These are phyloP conservation scores for Xylariaceae sp. DNA, from an alignment of 2,329 filamentous ascomycete genomes.

Conservation along the genomic window DNA sequence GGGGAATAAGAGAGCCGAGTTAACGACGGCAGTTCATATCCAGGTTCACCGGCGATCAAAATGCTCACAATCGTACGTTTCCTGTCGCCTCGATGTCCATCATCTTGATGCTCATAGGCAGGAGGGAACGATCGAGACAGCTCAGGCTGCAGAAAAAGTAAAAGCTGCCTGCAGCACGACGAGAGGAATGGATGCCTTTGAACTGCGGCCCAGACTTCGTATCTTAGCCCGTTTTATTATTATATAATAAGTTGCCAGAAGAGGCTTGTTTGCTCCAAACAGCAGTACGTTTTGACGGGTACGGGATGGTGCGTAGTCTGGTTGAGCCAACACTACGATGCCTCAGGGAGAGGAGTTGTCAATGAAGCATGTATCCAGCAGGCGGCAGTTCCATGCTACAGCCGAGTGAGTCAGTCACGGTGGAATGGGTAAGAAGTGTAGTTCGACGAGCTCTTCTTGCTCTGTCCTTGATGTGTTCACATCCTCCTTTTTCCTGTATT, in stretches of 20 bases:
- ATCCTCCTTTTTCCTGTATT: no score
- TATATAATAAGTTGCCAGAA: not conserved
- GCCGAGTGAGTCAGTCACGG: no score
- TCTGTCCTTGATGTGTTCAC: no score
- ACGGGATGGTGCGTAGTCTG: not conserved
- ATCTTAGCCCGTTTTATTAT: no score
- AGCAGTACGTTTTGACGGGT: not conserved
- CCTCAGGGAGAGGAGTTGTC: not conserved
- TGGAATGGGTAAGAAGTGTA: no score
- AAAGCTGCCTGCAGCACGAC: not conserved
- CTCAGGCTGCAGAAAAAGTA: not conserved
- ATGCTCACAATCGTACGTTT: not conserved
- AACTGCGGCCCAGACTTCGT: not conserved
- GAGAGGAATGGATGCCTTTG: not conserved
- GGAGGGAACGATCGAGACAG: not conserved
- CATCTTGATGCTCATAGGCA: not conserved
- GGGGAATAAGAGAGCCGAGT: not conserved
- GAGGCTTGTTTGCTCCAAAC: not conserved
- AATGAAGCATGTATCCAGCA: not conserved
- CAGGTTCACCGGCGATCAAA: not conserved
- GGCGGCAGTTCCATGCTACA: not conserved
- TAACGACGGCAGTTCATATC: not conserved
- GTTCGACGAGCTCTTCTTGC: no score
- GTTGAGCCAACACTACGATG: not conserved
- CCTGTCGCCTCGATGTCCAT: not conserved